A percentile compares a stretch with the other conserved stretches of the same genome.
These are phyloP conservation scores for Vanderwaltozyma verrucispora DNA, from an alignment of 805 yeast genomes.

Conservation along the genomic window DNA sequence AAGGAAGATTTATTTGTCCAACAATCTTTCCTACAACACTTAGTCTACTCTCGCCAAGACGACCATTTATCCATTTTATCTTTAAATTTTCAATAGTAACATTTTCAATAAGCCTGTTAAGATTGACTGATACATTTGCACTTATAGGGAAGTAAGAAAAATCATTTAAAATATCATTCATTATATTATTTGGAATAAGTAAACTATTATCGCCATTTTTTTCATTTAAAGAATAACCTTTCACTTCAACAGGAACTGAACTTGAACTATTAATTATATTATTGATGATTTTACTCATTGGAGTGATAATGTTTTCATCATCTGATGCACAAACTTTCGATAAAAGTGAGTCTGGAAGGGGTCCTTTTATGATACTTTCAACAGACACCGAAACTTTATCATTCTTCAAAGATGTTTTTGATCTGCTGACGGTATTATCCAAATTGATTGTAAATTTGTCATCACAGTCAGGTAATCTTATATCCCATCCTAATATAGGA, in stretches of 20 bases:
- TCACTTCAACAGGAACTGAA: conserved; percentile 10
- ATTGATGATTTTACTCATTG: conserved; percentile 22
- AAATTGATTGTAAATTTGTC: conserved; percentile 22
- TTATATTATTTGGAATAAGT: conserved; percentile 10
- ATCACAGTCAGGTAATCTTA: conserved; percentile 31
- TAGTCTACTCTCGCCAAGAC: conserved; percentile 24
- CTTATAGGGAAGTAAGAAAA: conserved; percentile 14
- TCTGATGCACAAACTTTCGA: conserved; percentile 24
- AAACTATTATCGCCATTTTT: not conserved
- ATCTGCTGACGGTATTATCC: not conserved
- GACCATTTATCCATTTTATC: conserved; percentile 27
- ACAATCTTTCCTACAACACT: conserved; percentile 32
- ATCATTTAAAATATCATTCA: conserved; percentile 9
- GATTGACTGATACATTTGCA: conserved; percentile 16
- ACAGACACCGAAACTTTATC: conserved; percentile 3
- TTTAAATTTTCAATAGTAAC: conserved; percentile 30
- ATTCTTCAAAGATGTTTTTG: conserved; percentile 2
- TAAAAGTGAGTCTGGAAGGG: conserved; percentile 19
- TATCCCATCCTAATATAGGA: conserved; percentile 31
- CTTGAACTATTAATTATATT: conserved; percentile 15
- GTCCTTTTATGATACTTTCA: conserved; percentile 13
- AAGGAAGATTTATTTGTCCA: conserved; percentile 26
- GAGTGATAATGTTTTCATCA: conserved; percentile 24
- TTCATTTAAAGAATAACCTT: conserved; percentile 7
- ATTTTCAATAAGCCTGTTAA: conserved; percentile 25